Evolutionary conservation across 768 basidiomycete genomes (phyloP), one percentile per base, ranked within the genome.

Genomic region (Mycena kentingensis): DNA sequence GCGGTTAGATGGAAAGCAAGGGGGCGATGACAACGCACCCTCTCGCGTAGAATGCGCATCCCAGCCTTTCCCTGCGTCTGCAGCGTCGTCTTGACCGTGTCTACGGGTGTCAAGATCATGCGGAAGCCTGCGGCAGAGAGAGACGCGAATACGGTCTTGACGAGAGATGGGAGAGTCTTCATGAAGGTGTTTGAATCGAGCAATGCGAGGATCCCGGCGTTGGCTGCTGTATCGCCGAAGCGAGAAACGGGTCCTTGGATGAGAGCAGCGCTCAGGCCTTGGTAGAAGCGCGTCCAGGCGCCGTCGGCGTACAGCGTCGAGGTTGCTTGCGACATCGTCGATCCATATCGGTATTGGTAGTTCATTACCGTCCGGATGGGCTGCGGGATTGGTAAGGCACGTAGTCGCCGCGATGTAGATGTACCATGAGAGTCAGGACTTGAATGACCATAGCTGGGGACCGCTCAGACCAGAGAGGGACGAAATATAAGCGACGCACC

Each of bases 361-460:
- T 98, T 98, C 96, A 98, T 98, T 49, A 94, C 79, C 2, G 95
- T 97, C n/a, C 93, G 82, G n/a, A 96, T 70, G 5, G 93, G 93
- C 88, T 88, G 48, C 12, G 36, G 41, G 18, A 43, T 24, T 25
- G n/a, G 31, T 22, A 12, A 54, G 35, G 54, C 51, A 60, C 24
- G 31, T 52, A 41, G 51, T 44, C 27, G 39, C 39, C 2, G 36
- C 19, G 45, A 21, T 19, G 13, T 31, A 25, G 25, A 21, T 57
- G 15, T 57, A 76, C 79, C 93, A 97, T 97, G 52, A 96, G 79
- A 1, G 85, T 83, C 45, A 97, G 67, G 16, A 98, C 96, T 66
- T 98, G 96, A 5, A 98, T 74, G 4, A 98, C 81, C 96, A 98
- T 98, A 0, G 95, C 95, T 81, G 44, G n/a, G 13, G 34, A 35